These are phyloP conservation scores for Thermothelomyces thermophilus DNA, from an alignment of 2,329 filamentous ascomycete genomes.

Conservation along the genomic window DNA sequence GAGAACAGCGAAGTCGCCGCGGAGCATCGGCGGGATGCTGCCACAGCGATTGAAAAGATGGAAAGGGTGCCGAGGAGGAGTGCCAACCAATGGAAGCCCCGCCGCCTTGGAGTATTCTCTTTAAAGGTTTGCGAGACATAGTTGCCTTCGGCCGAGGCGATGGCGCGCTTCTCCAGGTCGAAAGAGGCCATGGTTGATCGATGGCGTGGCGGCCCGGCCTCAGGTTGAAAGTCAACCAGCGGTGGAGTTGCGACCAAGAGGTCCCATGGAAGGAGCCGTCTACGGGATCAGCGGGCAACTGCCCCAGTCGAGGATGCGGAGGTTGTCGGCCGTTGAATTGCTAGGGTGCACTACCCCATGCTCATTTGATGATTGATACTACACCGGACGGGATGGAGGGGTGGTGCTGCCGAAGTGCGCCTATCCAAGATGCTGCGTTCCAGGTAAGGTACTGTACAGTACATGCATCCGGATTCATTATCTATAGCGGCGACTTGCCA, in stretches of 20 bases:
- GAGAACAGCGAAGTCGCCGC: not conserved
- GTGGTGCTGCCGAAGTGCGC: not conserved
- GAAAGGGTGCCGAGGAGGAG: not conserved
- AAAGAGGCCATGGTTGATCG: constrained; percentile 4
- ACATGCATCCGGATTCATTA: no score
- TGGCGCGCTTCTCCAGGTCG: constrained; percentile 11
- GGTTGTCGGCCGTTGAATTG: not conserved
- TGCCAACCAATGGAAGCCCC: constrained; percentile 1
- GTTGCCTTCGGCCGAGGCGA: not conserved
- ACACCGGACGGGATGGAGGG: not conserved
- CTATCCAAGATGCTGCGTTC: not conserved
- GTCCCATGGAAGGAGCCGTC: not conserved
- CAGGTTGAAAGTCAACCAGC: not conserved
- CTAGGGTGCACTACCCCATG: not conserved
- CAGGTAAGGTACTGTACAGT: no score
- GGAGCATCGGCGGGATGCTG: not conserved
- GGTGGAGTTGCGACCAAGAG: not conserved
- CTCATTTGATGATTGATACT: not conserved
- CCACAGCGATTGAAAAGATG: not conserved
- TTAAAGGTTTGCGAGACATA: not conserved
- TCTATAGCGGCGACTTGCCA: not conserved
- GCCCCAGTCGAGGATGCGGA: not conserved
- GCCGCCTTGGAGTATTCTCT: not conserved
- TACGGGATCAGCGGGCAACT: not conserved
- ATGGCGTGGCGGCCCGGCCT: not conserved